phyloP scores from a whole-genome alignment of 78 protist genomes.

The Creolimax fragrantissima region DNA sequence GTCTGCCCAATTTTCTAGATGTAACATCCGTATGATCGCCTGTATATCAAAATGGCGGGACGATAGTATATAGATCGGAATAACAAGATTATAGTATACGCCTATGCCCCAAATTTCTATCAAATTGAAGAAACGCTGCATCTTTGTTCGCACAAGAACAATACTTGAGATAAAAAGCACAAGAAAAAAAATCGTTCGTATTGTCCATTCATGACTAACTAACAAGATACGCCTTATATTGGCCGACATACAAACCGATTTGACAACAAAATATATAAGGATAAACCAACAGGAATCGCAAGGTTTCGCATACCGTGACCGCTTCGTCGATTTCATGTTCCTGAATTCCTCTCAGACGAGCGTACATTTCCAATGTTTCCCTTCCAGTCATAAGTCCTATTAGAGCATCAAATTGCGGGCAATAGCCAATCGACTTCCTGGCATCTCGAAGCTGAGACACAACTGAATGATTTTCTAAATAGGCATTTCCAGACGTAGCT shows the following conservation, averaged over 20 bases:
- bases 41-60: background rate
- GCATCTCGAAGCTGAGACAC: background rate
- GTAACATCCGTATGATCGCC: background rate
- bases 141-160: no score
- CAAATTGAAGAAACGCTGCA: no score
- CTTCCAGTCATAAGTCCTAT: constrained; percentile 39
- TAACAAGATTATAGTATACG: no score
- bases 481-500: constrained; percentile 17
- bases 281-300: no score
- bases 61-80: no score
- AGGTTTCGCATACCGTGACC: background rate
- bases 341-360: constrained; percentile 53
- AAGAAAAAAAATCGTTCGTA: no score
- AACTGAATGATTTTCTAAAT: background rate
- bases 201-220: no score
- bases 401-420: constrained; percentile 59
- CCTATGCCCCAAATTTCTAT: no score
- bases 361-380: constrained; percentile 68
- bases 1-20: background rate
- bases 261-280: no score
- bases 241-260: no score
- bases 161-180: no score
- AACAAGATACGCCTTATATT: no score
- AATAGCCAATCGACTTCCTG: constrained; percentile 50
- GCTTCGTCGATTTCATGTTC: background rate